Conservation (phyloP, 495 filamentous ascomycete species). For the Neurospora sp. region DNA sequence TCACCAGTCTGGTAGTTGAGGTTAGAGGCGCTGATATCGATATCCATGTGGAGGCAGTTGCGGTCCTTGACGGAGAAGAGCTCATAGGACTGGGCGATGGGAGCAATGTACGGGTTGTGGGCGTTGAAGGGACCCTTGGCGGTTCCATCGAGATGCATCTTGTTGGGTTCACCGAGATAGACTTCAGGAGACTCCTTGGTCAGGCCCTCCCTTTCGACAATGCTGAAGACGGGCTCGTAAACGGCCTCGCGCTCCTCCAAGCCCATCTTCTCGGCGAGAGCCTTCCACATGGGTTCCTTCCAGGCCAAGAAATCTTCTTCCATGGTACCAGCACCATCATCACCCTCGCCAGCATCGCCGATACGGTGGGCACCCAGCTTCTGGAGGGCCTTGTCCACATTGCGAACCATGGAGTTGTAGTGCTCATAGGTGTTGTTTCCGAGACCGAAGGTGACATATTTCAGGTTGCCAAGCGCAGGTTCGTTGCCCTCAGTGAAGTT, state of each 20-base stretch:
- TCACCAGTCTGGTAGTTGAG: slow-evolving; percentile 92
- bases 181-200: slow-evolving; percentile 73
- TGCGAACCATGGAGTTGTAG: slow-evolving; percentile 97
- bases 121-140: slow-evolving; percentile 89
- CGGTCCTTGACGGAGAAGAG: slow-evolving; percentile 84
- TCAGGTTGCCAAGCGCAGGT: slow-evolving; percentile 69
- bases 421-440: slow-evolving; percentile 99
- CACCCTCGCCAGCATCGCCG: slow-evolving; percentile 84
- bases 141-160: slow-evolving; percentile 79
- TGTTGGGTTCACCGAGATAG: slow-evolving; percentile 94
- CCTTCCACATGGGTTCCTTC: slow-evolving; percentile 99
- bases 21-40: slow-evolving; percentile 79
- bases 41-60: slow-evolving; percentile 96
- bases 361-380: slow-evolving; percentile 78
- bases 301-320: slow-evolving; percentile 98
- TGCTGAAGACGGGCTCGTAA: slow-evolving; percentile 86
- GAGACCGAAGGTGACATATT: slow-evolving; percentile 91
- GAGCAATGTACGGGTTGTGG: slow-evolving; percentile 95
- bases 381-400: slow-evolving; percentile 66
- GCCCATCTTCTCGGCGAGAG: slow-evolving; percentile 67
- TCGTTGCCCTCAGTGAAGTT: slow-evolving; percentile 74
- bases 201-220: slow-evolving; percentile 66
- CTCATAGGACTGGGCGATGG: slow-evolving; percentile 82
- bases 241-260: slow-evolving; percentile 92
- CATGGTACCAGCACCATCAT: slow-evolving; percentile 98